phyloP scores from a whole-genome alignment of 148 eudicot species.

The Rhododendron griersonianum region DNA sequence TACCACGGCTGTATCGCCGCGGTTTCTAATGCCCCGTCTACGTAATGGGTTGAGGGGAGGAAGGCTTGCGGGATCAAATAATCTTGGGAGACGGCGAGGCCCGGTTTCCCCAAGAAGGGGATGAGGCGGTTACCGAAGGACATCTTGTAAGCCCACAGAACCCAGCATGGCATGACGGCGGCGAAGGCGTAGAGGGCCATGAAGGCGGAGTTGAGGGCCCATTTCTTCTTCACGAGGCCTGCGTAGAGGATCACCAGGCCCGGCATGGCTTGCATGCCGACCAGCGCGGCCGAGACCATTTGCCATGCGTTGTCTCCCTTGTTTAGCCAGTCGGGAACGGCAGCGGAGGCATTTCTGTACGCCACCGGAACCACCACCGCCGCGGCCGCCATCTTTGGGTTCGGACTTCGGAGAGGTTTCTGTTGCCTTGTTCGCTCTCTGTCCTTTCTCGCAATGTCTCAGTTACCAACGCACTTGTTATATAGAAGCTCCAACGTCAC shows the following conservation, averaged over 20 bases:
- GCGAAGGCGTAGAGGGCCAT: slow-evolving; percentile 23
- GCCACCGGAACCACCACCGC: slow-evolving; percentile 15
- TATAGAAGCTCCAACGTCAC: neutral
- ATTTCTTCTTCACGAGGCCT: slow-evolving; percentile 24
- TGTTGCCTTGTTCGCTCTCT: neutral
- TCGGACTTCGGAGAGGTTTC: neutral
- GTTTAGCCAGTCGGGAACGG: slow-evolving; percentile 21
- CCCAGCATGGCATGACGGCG: slow-evolving; percentile 22
- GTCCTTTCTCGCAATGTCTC: neutral
- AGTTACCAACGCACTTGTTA: neutral
- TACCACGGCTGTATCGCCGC: slow-evolving; percentile 5
- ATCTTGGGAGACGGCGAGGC: slow-evolving; percentile 14
- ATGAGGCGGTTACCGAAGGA: slow-evolving; percentile 18
- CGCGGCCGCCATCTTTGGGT: neutral
- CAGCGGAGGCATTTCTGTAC: neutral
- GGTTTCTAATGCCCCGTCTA: neutral
- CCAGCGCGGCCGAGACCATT: slow-evolving; percentile 17
- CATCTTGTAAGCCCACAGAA: slow-evolving; percentile 24
- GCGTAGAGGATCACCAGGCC: slow-evolving; percentile 20
- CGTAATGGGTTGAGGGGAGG: slow-evolving; percentile 12
- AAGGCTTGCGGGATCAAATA: slow-evolving; percentile 8
- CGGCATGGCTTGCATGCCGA: slow-evolving; percentile 20
- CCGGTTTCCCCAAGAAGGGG: slow-evolving; percentile 18
- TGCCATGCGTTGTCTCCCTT: slow-evolving; percentile 28
- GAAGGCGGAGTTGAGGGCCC: slow-evolving; percentile 26